Base-by-base conservation (phyloP, 768 basidiomycete genomes). In the Mycena sanguinolenta region DNA sequence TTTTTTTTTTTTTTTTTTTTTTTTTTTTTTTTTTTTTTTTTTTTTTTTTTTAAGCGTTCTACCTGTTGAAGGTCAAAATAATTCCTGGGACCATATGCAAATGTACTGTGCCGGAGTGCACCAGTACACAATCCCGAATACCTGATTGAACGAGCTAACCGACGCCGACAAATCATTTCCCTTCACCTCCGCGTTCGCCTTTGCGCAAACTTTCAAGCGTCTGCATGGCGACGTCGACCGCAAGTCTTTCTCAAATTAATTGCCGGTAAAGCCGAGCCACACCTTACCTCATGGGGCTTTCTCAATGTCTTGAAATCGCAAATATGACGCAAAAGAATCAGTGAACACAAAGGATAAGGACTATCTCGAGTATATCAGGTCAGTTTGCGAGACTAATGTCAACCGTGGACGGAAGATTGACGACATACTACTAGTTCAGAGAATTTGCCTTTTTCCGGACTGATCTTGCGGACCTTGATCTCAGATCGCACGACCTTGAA, bases 241-340 rank as follows among this genome's bases (percentile, higher is more conserved):
- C 25, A 34, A 61, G 30, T 44, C 25, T 12, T 46, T 12, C 44
- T 25, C 10, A 19, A 42, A 38, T 44, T 2, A 17, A 17, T 46
- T 46, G 21, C 17, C 28, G 16, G n/a, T 23, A 13, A 9, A 52
- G 46, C 60, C 55, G 61, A 63, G n/a, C n/a, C n/a, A n/a, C n/a
- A 61, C 38, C 68, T 58, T 69, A 53, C 62, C 62, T 4, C 21
- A 69, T 63, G 68, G 68, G 63, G 68, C 39, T 39, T 39, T 10
- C 13, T 39, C 39, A 39, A 34, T 34, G 10, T 34, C 32, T n/a
- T 10, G 32, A 34, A 34, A 10, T 10, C 32, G 32, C 32, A 34
- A 34, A 34, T 34, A 34, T 34, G 32, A 34, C 32, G 32, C 39
- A 39, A 39, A 39, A 39, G 9, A 34, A 10, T 39, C 39, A 17